These are phyloP conservation scores for Radiomyces spectabilis DNA, from an alignment of 192 early-diverging fungal species.

Conservation along the genomic window DNA sequence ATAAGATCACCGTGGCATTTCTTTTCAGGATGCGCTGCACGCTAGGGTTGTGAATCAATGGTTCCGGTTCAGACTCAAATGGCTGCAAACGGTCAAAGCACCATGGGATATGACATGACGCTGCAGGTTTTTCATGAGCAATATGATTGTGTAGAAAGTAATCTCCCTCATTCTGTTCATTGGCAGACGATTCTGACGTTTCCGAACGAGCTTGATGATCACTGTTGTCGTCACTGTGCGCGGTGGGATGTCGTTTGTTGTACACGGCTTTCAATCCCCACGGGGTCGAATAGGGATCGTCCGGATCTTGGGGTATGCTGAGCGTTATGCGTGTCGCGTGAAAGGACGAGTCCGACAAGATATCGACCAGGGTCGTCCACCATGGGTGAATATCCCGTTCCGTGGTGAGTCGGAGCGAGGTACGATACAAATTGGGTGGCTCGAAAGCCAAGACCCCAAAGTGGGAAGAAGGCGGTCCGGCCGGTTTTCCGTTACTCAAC, in stretches of 20 bases:
- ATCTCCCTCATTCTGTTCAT: neutral
- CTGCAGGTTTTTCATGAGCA: slow-evolving; percentile 30
- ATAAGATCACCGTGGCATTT: slow-evolving; percentile 36
- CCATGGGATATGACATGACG: slow-evolving; percentile 23
- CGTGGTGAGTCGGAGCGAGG: slow-evolving; percentile 26
- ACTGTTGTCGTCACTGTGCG: neutral
- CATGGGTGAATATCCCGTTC: slow-evolving; percentile 31
- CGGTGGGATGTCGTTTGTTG: slow-evolving; percentile 4
- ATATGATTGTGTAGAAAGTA: slow-evolving; percentile 10
- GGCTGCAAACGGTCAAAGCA: slow-evolving; percentile 43
- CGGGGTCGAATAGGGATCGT: slow-evolving; percentile 27
- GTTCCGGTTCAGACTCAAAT: slow-evolving; percentile 42
- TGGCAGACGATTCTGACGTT: slow-evolving; percentile 1
- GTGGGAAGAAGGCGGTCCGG: slow-evolving; percentile 1
- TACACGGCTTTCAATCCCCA: slow-evolving; percentile 34
- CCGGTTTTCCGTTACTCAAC: no score
- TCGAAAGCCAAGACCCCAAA: slow-evolving; percentile 14
- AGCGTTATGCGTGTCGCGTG: slow-evolving; percentile 28
- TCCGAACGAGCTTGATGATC: neutral
- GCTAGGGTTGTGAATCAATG: slow-evolving; percentile 33
- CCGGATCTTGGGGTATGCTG: slow-evolving; percentile 33
- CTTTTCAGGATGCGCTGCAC: slow-evolving; percentile 36
- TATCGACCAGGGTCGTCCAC: slow-evolving; percentile 30
- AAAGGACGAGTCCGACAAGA: slow-evolving; percentile 25
- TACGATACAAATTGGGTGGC: slow-evolving; percentile 32